phyloP scores from a whole-genome alignment of 306 rosid genomes.

The Vigna radiata region DNA sequence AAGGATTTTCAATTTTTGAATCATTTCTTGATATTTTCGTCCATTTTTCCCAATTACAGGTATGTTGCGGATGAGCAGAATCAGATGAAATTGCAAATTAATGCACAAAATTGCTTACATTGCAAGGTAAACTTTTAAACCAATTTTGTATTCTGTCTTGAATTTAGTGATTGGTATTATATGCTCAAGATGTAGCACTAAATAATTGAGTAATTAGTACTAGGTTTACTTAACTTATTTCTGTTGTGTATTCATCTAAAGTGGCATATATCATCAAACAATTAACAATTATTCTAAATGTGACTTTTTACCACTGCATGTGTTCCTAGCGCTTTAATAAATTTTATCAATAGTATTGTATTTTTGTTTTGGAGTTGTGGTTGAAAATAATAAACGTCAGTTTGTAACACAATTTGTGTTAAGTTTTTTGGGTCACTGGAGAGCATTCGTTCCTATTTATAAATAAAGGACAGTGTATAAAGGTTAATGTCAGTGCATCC shows the following conservation, averaged over 20 bases:
- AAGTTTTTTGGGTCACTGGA: not conserved
- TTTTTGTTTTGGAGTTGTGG: not conserved
- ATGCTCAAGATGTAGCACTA: slow-evolving; percentile 22
- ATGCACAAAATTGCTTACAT: slow-evolving; percentile 94
- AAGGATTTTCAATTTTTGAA: slow-evolving; percentile 19
- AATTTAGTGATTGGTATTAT: slow-evolving; percentile 4
- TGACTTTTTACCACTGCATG: not conserved
- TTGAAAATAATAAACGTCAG: not conserved
- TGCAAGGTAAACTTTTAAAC: slow-evolving; percentile 76
- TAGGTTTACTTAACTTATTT: not conserved
- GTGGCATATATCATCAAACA: not conserved
- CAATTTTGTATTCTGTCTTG: not conserved
- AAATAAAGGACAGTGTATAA: not conserved
- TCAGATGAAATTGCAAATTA: slow-evolving; percentile 79
- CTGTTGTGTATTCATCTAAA: not conserved
- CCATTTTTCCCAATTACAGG: slow-evolving; percentile 52
- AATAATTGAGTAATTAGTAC: not conserved
- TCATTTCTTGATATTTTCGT: slow-evolving; percentile 31
- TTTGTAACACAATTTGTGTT: not conserved
- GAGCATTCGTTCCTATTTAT: not conserved
- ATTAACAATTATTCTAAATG: not conserved
- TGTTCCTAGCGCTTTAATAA: not conserved
- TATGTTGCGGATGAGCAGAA: slow-evolving; percentile 68
- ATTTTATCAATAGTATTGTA: not conserved
- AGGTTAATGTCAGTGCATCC: not conserved